Conservation (phyloP, 352 stramenopile genomes). For the Phytopythium cucurbitacearum region DNA sequence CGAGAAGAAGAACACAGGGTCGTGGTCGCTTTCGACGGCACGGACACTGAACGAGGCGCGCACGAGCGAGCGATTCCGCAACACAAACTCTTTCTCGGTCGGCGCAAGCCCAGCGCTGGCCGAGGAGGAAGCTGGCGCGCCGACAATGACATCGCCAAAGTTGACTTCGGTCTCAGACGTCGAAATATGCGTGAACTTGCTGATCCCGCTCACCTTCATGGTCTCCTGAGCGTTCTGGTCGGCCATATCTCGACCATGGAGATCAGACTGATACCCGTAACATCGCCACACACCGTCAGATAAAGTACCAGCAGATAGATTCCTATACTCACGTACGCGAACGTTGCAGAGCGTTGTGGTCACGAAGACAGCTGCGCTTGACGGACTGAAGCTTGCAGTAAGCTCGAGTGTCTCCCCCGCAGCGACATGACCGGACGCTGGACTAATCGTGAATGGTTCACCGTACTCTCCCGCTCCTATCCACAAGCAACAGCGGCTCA, state of each 20-base stretch:
- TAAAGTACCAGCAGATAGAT: background rate
- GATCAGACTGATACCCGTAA: background rate
- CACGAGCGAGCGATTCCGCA: slow-evolving; percentile 90
- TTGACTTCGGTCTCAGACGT: slow-evolving; percentile 75
- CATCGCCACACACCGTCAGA: background rate
- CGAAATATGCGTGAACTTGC: slow-evolving; percentile 88
- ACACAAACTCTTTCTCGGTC: slow-evolving; percentile 76
- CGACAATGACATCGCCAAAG: slow-evolving; percentile 84
- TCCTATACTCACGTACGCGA: slow-evolving; percentile 29
- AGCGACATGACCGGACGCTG: slow-evolving; percentile 51
- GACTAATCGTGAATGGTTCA: slow-evolving; percentile 77
- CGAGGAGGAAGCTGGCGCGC: slow-evolving; percentile 29
- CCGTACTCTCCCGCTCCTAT: slow-evolving; percentile 50
- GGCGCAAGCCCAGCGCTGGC: slow-evolving; percentile 10
- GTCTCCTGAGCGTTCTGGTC: slow-evolving; percentile 26
- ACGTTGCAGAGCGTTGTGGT: slow-evolving; percentile 60
- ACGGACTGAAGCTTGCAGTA: slow-evolving; percentile 66
- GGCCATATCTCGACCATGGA: background rate
- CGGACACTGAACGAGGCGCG: slow-evolving; percentile 72
- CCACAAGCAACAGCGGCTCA: background rate
- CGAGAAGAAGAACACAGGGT: slow-evolving; percentile 82
- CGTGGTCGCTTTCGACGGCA: slow-evolving; percentile 80
- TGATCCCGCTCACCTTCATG: slow-evolving; percentile 87
- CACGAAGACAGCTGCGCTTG: slow-evolving; percentile 82
- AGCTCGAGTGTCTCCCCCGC: slow-evolving; percentile 68